Evolutionary conservation across 1,284 basidiomycete species (phyloP).

Genomic region (Hymenochaete sp.): DNA sequence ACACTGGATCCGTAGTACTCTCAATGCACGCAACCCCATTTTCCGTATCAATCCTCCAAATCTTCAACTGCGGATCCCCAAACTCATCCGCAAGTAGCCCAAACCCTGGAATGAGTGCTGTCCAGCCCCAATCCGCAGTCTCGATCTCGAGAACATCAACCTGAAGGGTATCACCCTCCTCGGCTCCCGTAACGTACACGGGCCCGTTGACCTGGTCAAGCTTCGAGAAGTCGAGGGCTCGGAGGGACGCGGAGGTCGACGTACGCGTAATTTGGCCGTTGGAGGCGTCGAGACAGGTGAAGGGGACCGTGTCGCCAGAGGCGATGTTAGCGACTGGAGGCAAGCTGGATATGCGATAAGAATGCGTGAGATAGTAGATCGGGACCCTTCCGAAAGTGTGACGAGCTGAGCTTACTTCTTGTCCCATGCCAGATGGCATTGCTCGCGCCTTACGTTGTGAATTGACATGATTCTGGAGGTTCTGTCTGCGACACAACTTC

Average conservation of each 20-base stretch:
- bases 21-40: constrained; percentile 30
- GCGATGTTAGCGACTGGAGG: constrained; percentile 38
- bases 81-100: constrained; percentile 50
- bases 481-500: too few relatives aligned
- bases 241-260: constrained; percentile 32
- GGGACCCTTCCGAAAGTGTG: neutral
- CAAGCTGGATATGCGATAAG: constrained; percentile 30
- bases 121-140: constrained; percentile 55
- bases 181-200: constrained; percentile 40
- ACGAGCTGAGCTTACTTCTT: constrained; percentile 38
- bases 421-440: constrained; percentile 48
- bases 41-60: constrained; percentile 43
- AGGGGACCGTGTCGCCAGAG: constrained; percentile 46
- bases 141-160: constrained; percentile 45
- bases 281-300: constrained; percentile 54
- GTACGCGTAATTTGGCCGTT: constrained; percentile 47
- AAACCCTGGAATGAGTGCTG: constrained; percentile 48
- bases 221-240: constrained; percentile 35
- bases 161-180: constrained; percentile 48
- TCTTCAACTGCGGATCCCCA: constrained; percentile 39
- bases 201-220: constrained; percentile 55
- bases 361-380: neutral
- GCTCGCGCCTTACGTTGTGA: constrained; percentile 41
- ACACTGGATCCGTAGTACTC: neutral
- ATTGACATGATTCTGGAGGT: constrained; percentile 44